phyloP scores from a whole-genome alignment of 2,329 filamentous ascomycete species.

The Rugonectria rugulosa region DNA sequence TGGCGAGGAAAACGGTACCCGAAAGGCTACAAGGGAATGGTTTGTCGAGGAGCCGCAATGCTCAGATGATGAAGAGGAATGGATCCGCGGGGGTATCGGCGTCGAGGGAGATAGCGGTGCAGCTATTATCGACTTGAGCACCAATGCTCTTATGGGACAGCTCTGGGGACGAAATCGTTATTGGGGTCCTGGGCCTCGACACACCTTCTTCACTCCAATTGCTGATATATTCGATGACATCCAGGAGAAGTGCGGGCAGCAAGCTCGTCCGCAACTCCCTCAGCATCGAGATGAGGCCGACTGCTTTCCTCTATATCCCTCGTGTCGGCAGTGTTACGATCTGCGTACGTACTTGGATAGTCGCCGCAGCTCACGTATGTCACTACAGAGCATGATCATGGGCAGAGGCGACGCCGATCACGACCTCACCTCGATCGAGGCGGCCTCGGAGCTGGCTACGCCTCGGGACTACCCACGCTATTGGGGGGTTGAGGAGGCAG shows the following conservation, averaged over 20 bases:
- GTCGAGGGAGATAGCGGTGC: conserved; percentile 55
- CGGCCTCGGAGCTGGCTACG: conserved; percentile 52
- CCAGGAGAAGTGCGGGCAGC: conserved; percentile 52
- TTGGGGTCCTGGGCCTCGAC: conserved; percentile 50
- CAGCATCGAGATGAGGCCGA: conserved; percentile 51
- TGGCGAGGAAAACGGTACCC: conserved; percentile 49
- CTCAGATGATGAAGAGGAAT: conserved; percentile 50
- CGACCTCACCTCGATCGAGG: conserved; percentile 48
- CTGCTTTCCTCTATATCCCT: conserved; percentile 49
- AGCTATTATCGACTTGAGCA: conserved; percentile 51
- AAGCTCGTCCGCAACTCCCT: conserved; percentile 49
- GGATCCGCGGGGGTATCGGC: conserved; percentile 56
- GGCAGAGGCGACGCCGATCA: conserved; percentile 45
- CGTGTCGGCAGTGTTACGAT: conserved; percentile 53
- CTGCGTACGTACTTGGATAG: conserved; percentile 50
- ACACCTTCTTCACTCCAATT: conserved; percentile 54
- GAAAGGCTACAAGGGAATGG: conserved; percentile 54
- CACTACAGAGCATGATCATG: conserved; percentile 53
- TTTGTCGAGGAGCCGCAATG: conserved; percentile 51
- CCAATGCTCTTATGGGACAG: conserved; percentile 49
- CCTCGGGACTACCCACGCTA: conserved; percentile 48
- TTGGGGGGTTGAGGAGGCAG: conserved; percentile 45
- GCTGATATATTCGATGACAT: conserved; percentile 55
- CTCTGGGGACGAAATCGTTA: conserved; percentile 55
- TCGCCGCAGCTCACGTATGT: conserved; percentile 51